phyloP scores from a whole-genome alignment of 2,329 filamentous ascomycete species.

The Exophiala lecanii-corni region DNA sequence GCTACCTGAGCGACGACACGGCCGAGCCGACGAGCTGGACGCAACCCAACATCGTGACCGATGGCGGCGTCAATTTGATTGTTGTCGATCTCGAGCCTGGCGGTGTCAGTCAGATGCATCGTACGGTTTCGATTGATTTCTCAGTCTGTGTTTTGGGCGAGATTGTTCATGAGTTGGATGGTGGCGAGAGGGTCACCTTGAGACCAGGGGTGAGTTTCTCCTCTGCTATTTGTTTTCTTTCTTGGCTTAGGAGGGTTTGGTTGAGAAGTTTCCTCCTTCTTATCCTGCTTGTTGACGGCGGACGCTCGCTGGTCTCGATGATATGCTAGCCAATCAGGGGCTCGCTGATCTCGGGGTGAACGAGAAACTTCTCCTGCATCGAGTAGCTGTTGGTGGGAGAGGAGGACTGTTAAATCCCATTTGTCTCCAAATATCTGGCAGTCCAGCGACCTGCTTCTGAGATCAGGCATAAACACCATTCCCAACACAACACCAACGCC shows the following conservation, averaged over 20 bases:
- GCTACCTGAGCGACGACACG: conserved; percentile 13
- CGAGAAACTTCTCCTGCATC: too few relatives aligned
- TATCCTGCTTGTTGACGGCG: too few relatives aligned
- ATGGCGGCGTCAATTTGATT: conserved; percentile 17
- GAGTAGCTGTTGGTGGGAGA: too few relatives aligned
- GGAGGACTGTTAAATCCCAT: too few relatives aligned
- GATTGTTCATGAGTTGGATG: conserved; percentile 23
- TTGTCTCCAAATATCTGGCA: too few relatives aligned
- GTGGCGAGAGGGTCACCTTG: conserved; percentile 20
- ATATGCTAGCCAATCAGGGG: too few relatives aligned
- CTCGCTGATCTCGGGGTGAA: too few relatives aligned
- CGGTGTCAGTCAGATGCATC: conserved; percentile 18
- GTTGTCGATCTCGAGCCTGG: conserved; percentile 21
- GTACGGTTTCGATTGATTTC: conserved; percentile 22
- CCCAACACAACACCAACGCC: too few relatives aligned
- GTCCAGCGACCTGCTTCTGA: too few relatives aligned
- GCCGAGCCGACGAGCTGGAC: conserved; percentile 16
- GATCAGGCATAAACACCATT: too few relatives aligned
- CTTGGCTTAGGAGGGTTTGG: background rate
- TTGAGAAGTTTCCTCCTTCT: background rate
- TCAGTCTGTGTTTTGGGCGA: conserved; percentile 20
- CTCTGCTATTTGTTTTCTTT: background rate
- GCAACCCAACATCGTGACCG: conserved; percentile 17
- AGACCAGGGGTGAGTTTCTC: conserved; percentile 18
- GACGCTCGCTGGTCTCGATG: too few relatives aligned